phyloP scores from a whole-genome alignment of 495 filamentous ascomycete species.

The Apiosordaria backusii region DNA sequence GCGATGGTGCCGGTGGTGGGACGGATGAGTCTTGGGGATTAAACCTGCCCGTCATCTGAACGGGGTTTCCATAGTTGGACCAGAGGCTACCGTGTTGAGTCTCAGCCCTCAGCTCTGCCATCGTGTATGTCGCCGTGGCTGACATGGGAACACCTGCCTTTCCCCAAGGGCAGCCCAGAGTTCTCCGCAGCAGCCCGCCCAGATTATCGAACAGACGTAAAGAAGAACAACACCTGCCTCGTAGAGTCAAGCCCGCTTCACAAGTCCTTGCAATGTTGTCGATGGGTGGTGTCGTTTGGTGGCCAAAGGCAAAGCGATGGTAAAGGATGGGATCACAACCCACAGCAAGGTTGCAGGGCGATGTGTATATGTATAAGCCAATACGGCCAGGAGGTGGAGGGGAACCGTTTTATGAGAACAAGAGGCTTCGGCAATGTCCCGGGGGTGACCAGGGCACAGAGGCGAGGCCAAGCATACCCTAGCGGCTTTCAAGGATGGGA shows the following conservation, averaged over 20 bases:
- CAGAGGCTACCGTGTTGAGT: constrained; percentile 48
- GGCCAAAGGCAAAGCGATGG: constrained; percentile 23
- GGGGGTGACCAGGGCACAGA: constrained; percentile 37
- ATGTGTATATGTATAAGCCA: constrained; percentile 41
- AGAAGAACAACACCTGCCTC: constrained; percentile 1
- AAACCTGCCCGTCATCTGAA: constrained; percentile 46
- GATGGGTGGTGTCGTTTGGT: constrained; percentile 2
- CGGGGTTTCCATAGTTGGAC: constrained; percentile 50
- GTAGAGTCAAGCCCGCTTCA: neutral
- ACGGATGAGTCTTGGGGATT: constrained; percentile 44
- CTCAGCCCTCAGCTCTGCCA: constrained; percentile 55
- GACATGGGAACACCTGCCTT: constrained; percentile 50
- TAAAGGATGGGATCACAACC: constrained; percentile 38
- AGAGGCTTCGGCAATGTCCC: constrained; percentile 47
- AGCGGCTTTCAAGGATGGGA: constrained; percentile 41
- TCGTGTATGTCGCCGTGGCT: constrained; percentile 52
- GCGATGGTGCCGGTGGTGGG: constrained; percentile 39
- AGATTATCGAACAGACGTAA: neutral
- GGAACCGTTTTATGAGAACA: constrained; percentile 44
- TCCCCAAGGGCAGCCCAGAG: constrained; percentile 19
- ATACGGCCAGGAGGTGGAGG: constrained; percentile 44
- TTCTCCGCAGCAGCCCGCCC: constrained; percentile 19
- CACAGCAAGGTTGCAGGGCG: constrained; percentile 42
- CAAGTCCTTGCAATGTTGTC: neutral
- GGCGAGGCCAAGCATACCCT: constrained; percentile 42